Evolutionary conservation across 1,139 yeast genomes (phyloP), one percentile per base, ranked within the genome.

Genomic region (Blastobotrys serpentis): DNA sequence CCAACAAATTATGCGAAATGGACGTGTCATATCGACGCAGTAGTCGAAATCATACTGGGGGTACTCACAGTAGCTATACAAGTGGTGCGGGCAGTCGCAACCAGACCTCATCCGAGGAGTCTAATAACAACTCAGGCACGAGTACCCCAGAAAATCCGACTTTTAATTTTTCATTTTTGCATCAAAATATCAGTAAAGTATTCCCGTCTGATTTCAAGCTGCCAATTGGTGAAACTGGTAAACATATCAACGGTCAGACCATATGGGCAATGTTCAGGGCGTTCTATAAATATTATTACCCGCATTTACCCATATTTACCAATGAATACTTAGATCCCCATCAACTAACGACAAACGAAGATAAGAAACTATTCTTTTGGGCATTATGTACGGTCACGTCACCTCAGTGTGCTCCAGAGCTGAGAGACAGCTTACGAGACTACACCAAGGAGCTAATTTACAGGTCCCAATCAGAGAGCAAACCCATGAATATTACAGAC

Each of bases 371-470:
- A 6, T 43, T 56, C 18, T 55, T 53, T 38, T 56, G 59, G 59
- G 55, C 57, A 6, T 54, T 57, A 22, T 52, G 57, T 38, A 43
- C 51, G 13, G 56, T 52, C 4, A 43, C 56, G 2, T 33, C 54
- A 5, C 46, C 53, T 16, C 37, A 39, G 10, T 47, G 46, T 18
- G 53, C 51, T 11, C 44, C 42, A 11, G 50, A 49, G 17, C 32
- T 52, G 14, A 13, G 49, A n/a, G 47, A 19, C n/a, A 23, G 34
- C 3, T 36, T 55, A 11, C 32, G 37, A 22, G 37, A 26, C 2
- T 53, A 55, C 29, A 41, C 47, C 2, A 44, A 49, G 34, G n/a
- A 21, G 4, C 50, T 42, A 7, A 33, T 33, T n/a, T 33, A 33
- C 13, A 5, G 13, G 13, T 6, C 37, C 5, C 37, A 33, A 11